Percentiles rank a stretch among this genome's conserved stretches.
Evolutionary conservation across 192 early-diverging fungal species (phyloP).

Genomic region (Coemansia pectinata): DNA sequence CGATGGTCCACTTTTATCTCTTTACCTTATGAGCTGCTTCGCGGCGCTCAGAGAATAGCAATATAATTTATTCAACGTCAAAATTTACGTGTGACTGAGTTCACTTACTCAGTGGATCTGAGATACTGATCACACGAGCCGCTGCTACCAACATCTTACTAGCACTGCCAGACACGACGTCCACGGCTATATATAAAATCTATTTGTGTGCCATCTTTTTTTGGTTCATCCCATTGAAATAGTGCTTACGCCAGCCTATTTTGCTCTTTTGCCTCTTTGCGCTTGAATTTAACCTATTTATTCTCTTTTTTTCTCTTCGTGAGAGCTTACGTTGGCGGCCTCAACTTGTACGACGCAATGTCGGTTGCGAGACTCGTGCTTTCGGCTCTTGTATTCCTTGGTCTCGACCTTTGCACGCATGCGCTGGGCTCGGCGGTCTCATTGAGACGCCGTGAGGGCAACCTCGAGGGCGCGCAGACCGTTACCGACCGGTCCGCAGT

Average conservation of each 20-base stretch:
- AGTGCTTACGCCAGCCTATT: background rate
- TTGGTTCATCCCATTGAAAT: too few relatives aligned
- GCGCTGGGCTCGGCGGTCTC: background rate
- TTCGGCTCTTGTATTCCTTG: background rate
- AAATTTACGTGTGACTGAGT: background rate
- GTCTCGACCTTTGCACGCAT: background rate
- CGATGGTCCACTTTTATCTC: background rate
- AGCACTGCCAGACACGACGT: background rate
- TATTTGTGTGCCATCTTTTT: too few relatives aligned
- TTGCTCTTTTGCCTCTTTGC: background rate
- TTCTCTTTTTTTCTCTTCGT: background rate
- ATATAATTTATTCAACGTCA: background rate
- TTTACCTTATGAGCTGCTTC: background rate
- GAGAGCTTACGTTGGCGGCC: background rate
- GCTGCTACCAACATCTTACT: background rate
- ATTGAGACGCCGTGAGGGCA: constrained; percentile 29
- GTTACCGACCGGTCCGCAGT: constrained; percentile 29
- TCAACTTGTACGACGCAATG: background rate
- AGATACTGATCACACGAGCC: too few relatives aligned
- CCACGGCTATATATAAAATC: background rate
- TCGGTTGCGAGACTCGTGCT: background rate
- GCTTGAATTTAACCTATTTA: background rate
- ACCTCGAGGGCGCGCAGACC: constrained; percentile 31
- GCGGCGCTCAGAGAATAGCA: background rate
- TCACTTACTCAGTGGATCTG: too few relatives aligned